phyloP scores from a whole-genome alignment of 225 moss, liverwort and hornwort species.

The Lunularia cruciata region DNA sequence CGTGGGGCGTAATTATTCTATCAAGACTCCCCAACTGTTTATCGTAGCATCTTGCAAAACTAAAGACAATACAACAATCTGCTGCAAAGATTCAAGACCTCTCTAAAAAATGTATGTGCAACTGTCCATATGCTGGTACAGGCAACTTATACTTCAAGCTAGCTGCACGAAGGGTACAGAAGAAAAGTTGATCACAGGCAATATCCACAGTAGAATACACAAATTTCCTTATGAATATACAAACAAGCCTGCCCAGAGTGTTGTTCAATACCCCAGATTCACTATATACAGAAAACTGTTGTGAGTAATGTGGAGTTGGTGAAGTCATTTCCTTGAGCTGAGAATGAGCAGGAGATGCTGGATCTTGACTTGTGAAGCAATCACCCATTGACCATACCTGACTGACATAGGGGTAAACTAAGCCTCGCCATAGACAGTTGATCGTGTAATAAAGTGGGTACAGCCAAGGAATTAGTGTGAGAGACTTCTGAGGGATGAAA shows the following conservation, averaged over 20 bases:
- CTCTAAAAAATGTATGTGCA: conserved; percentile 2
- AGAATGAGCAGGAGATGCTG: neutral
- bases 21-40: conserved; percentile 13
- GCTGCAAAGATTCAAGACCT: conserved; percentile 15
- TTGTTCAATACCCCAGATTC: conserved; percentile 10
- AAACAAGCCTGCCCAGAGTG: conserved; percentile 24
- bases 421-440: conserved; percentile 68
- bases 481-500: conserved; percentile 69
- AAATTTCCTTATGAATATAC: conserved; percentile 23
- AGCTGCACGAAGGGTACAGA: conserved; percentile 10
- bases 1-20: conserved; percentile 10
- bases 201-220: conserved; percentile 25
- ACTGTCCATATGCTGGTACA: neutral
- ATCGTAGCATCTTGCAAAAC: conserved; percentile 16
- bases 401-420: conserved; percentile 77
- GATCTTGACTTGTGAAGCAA: neutral
- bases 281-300: conserved; percentile 27
- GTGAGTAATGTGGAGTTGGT: conserved; percentile 5
- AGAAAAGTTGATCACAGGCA: neutral
- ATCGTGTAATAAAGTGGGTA: conserved; percentile 55
- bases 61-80: neutral
- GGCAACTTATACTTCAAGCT: conserved; percentile 3
- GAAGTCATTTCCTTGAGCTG: conserved; percentile 3
- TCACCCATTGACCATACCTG: conserved; percentile 96
- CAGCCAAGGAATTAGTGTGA: conserved; percentile 44